These are phyloP conservation scores for Nymphaea thermarum DNA, from an alignment of 164 flowering plant species.

Conservation along the genomic window DNA sequence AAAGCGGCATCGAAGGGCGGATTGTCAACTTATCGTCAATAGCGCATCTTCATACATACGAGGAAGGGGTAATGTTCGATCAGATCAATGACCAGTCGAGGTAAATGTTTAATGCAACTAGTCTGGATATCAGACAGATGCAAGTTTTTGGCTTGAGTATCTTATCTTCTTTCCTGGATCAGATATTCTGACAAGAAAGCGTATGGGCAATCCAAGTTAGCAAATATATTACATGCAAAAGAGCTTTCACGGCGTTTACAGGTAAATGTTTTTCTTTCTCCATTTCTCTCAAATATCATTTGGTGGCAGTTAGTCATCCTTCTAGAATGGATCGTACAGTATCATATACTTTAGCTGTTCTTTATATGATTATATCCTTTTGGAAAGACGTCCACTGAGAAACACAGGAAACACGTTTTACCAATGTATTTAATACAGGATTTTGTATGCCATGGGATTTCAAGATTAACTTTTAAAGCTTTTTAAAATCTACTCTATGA, in stretches of 20 bases:
- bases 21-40: conserved; percentile 84
- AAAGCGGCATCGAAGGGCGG: conserved; percentile 69
- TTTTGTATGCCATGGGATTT: too few relatives aligned
- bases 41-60: conserved; percentile 60
- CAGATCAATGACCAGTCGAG: conserved; percentile 41
- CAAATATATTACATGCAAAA: conserved; percentile 79
- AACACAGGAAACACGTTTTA: too few relatives aligned
- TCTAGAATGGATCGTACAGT: too few relatives aligned
- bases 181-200: conserved; percentile 86
- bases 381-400: too few relatives aligned
- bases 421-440: too few relatives aligned
- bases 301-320: background rate
- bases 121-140: background rate
- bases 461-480: too few relatives aligned
- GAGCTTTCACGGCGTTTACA: conserved; percentile 75
- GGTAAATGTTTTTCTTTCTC: conserved; percentile 21
- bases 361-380: too few relatives aligned
- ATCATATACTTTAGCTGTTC: too few relatives aligned
- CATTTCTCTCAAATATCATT: background rate
- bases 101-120: conserved; percentile 14
- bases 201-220: conserved; percentile 92
- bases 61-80: conserved; percentile 56
- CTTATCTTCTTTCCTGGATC: conserved; percentile 5
- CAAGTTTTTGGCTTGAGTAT: background rate
- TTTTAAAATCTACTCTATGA: too few relatives aligned